These are phyloP conservation scores for Talaromyces amestolkiae DNA, from an alignment of 2,329 filamentous ascomycete genomes.

Conservation along the genomic window DNA sequence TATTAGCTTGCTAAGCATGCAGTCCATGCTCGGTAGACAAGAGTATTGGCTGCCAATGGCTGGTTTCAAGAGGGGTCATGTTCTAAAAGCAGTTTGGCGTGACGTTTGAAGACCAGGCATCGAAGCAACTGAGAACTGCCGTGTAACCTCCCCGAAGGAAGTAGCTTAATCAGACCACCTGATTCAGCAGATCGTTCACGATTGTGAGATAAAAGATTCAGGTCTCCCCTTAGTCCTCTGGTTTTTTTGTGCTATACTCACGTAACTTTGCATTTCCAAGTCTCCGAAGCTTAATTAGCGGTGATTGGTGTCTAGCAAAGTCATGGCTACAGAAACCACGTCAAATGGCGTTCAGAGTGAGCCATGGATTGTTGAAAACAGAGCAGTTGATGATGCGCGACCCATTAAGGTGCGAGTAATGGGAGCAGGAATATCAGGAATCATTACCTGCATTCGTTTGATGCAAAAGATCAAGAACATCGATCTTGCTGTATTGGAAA, in stretches of 20 bases:
- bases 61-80: neutral
- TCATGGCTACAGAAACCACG: conserved; percentile 1
- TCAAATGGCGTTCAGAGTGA: neutral
- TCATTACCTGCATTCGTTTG: conserved; percentile 25
- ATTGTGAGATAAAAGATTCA: neutral
- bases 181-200: neutral
- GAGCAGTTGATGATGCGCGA: conserved; percentile 23
- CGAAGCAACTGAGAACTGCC: neutral
- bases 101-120: neutral
- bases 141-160: neutral
- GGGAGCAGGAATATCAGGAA: conserved; percentile 25
- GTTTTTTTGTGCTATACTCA: neutral
- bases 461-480: conserved; percentile 19
- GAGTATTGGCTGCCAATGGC: neutral
- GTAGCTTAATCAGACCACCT: neutral
- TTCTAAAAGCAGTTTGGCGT: neutral
- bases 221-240: neutral
- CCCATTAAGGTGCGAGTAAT: conserved; percentile 24
- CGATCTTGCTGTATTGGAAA: conserved; percentile 20
- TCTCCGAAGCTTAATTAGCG: neutral
- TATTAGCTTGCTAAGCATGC: neutral
- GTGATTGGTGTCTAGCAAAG: neutral
- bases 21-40: neutral
- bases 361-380: conserved; percentile 19
- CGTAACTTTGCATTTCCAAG: neutral